A percentile compares a stretch with the other conserved stretches of the same genome.
phyloP scores from a whole-genome alignment of 2,329 filamentous ascomycete genomes.

The Madurella fahalii region DNA sequence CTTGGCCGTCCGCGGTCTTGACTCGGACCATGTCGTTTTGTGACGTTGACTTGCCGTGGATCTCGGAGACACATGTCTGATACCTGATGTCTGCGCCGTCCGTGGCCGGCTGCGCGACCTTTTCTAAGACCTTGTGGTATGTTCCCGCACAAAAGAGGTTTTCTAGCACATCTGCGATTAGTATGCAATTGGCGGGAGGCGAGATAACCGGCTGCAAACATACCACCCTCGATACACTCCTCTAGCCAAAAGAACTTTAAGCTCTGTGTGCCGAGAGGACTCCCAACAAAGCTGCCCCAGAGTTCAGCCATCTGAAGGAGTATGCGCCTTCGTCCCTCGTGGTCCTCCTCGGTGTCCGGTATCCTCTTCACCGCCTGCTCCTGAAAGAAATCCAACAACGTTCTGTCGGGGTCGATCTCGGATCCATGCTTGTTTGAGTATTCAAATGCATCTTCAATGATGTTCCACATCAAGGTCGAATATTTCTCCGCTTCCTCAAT shows the following conservation, averaged over 20 bases:
- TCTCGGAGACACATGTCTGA: conserved; percentile 43
- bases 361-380: conserved; percentile 44
- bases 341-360: conserved; percentile 40
- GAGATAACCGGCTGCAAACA: conserved; percentile 18
- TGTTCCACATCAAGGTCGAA: conserved; percentile 59
- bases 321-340: conserved; percentile 38
- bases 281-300: conserved; percentile 70
- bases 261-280: conserved; percentile 59
- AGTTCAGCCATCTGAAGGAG: conserved; percentile 55
- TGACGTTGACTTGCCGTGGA: conserved; percentile 33
- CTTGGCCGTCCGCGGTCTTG: conserved; percentile 42
- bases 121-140: conserved; percentile 54
- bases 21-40: conserved; percentile 38
- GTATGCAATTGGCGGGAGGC: too few relatives aligned
- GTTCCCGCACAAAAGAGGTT: conserved; percentile 59
- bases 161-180: conserved; percentile 31
- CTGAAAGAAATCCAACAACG: conserved; percentile 52
- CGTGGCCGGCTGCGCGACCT: conserved; percentile 54
- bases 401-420: conserved; percentile 44
- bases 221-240: conserved; percentile 69
- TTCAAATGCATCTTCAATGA: conserved; percentile 64
- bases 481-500: conserved; percentile 43
- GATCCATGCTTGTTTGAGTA: conserved; percentile 56
- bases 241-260: conserved; percentile 76
- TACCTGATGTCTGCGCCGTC: conserved; percentile 52